phyloP scores from a whole-genome alignment of 1,139 yeast species.

The Yamadazyma trypodendri region DNA sequence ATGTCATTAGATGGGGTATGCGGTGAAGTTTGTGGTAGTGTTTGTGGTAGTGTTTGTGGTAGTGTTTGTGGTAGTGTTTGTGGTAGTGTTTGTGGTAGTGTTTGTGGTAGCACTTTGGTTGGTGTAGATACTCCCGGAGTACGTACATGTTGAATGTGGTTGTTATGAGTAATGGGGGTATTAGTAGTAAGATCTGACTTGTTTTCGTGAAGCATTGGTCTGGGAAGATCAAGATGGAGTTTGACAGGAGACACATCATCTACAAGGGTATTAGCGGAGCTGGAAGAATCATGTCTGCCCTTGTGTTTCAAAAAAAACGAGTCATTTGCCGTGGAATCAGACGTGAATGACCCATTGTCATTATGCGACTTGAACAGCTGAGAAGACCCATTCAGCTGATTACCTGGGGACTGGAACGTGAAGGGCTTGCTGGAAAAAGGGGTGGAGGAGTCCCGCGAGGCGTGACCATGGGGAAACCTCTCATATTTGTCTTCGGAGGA shows the following conservation, averaged over 20 bases:
- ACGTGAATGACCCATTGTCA: slow-evolving; percentile 20
- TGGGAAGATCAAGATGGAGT: slow-evolving; percentile 13
- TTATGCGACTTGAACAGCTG: slow-evolving; percentile 6
- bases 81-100: not conserved
- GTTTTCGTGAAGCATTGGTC: slow-evolving; percentile 17
- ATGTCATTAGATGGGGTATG: not conserved
- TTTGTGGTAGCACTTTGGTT: not conserved
- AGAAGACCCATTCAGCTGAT: not conserved
- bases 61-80: slow-evolving; percentile 1
- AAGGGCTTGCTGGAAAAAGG: not conserved
- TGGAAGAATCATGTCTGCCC: slow-evolving; percentile 14
- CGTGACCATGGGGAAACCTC: not conserved
- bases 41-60: not conserved
- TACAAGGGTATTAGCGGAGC: slow-evolving; percentile 26
- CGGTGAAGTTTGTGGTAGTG: not conserved
- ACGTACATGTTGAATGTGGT: not conserved
- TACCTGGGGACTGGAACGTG: not conserved
- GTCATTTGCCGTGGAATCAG: slow-evolving; percentile 23
- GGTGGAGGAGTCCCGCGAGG: not conserved
- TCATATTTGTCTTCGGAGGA: not conserved
- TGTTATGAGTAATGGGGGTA: not conserved
- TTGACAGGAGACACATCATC: slow-evolving; percentile 18
- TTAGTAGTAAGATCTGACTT: slow-evolving; percentile 6
- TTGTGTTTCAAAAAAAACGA: slow-evolving; percentile 11
- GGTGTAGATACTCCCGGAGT: not conserved